These are phyloP conservation scores for Biancaea sappan DNA, from an alignment of 306 rosid genomes.

Conservation along the genomic window DNA sequence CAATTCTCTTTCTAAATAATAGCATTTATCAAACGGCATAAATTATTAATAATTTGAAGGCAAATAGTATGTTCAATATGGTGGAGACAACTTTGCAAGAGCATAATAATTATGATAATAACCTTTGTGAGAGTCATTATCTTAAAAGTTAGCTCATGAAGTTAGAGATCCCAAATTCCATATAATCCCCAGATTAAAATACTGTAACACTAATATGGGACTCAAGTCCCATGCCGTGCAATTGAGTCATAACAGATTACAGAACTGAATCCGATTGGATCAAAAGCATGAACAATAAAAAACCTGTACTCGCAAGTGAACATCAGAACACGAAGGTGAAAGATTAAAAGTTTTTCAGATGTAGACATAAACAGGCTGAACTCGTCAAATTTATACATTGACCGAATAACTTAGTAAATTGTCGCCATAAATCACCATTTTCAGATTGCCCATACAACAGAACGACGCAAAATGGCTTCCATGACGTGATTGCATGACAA, in stretches of 20 bases:
- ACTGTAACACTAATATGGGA: neutral
- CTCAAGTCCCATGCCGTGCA: neutral
- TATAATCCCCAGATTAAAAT: neutral
- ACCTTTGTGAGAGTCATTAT: neutral
- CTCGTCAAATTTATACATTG: neutral
- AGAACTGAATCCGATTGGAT: neutral
- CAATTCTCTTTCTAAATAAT: neutral
- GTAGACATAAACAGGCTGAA: neutral
- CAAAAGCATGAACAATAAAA: slow-evolving; percentile 12
- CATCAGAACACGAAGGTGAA: neutral
- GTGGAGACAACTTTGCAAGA: slow-evolving; percentile 24
- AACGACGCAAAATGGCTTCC: slow-evolving; percentile 4
- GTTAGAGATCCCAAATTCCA: neutral
- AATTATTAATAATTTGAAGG: neutral
- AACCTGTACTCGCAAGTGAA: slow-evolving; percentile 3
- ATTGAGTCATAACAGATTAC: neutral
- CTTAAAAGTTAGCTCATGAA: neutral
- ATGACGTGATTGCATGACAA: slow-evolving; percentile 6
- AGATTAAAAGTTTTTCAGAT: neutral
- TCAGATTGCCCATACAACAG: neutral
- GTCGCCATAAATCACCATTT: neutral
- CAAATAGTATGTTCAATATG: slow-evolving; percentile 15
- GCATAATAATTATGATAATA: neutral
- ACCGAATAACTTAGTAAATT: neutral
- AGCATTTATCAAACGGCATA: slow-evolving; percentile 21